phyloP scores from a whole-genome alignment of 805 yeast species.

The Saccharomyces jurei region DNA sequence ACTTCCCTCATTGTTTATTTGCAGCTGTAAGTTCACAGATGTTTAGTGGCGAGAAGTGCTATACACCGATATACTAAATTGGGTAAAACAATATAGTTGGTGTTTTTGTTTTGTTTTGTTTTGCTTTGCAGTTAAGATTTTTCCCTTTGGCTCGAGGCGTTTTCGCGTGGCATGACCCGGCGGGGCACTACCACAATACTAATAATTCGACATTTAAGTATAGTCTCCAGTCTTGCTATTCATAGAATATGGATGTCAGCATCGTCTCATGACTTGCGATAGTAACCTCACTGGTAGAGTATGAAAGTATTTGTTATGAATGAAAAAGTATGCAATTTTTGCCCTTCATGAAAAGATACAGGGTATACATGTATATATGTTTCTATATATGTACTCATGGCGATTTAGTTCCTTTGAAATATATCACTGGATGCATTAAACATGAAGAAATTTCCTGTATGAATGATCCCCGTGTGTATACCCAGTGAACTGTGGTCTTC shows the following conservation, averaged over 20 bases:
- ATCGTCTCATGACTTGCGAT: background rate
- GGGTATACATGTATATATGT: background rate
- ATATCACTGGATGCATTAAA: background rate
- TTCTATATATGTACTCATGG: background rate
- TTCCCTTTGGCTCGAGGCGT: background rate
- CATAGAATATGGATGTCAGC: background rate
- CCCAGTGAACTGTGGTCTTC: background rate
- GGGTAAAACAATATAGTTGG: background rate
- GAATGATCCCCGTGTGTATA: background rate
- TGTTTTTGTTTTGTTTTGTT: conserved; percentile 1
- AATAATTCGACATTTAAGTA: background rate
- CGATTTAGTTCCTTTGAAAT: background rate
- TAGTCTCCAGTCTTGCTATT: background rate
- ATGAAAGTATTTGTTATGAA: background rate
- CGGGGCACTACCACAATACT: background rate
- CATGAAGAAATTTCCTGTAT: background rate
- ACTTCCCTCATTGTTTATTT: conserved; percentile 63
- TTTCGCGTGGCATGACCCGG: background rate
- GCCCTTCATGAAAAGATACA: background rate
- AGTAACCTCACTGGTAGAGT: background rate
- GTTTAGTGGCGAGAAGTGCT: background rate
- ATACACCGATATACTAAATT: background rate
- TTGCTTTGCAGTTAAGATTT: background rate
- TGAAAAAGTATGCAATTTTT: background rate
- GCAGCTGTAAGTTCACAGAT: background rate